Evolutionary conservation across 805 yeast genomes (phyloP).

Genomic region (Kuraishia hungarica): DNA sequence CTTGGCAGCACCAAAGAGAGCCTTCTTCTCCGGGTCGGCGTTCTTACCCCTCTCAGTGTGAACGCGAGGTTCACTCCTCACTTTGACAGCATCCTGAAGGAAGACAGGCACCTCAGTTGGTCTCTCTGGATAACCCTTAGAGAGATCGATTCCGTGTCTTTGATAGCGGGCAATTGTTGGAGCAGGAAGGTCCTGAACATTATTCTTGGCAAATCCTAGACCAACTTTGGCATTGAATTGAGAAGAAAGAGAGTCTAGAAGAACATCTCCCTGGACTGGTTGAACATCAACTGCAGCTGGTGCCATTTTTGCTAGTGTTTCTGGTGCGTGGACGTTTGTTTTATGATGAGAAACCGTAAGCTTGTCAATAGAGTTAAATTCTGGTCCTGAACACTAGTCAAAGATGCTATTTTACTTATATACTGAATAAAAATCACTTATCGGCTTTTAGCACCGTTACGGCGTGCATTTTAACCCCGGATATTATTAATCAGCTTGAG

Average conservation of each 20-base stretch:
- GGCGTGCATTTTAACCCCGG: neutral
- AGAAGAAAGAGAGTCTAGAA: neutral
- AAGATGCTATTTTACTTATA: neutral
- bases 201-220: neutral
- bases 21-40: conserved; percentile 34
- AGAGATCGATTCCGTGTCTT: neutral
- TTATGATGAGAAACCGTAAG: too few relatives aligned
- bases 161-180: neutral
- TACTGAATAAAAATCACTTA: neutral
- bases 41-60: conserved; percentile 25
- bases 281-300: neutral
- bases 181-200: neutral
- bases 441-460: too few relatives aligned
- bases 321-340: too few relatives aligned
- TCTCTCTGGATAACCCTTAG: conserved; percentile 2
- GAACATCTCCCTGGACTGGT: neutral
- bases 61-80: conserved; percentile 25
- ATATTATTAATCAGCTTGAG: neutral
- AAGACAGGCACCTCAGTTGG: conserved; percentile 22
- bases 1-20: conserved; percentile 30
- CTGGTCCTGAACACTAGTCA: too few relatives aligned
- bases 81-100: conserved; percentile 29
- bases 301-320: neutral
- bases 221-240: conserved; percentile 1
- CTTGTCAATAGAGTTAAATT: too few relatives aligned